phyloP scores from a whole-genome alignment of 2,329 filamentous ascomycete species.

The Lecanicillium sp. region DNA sequence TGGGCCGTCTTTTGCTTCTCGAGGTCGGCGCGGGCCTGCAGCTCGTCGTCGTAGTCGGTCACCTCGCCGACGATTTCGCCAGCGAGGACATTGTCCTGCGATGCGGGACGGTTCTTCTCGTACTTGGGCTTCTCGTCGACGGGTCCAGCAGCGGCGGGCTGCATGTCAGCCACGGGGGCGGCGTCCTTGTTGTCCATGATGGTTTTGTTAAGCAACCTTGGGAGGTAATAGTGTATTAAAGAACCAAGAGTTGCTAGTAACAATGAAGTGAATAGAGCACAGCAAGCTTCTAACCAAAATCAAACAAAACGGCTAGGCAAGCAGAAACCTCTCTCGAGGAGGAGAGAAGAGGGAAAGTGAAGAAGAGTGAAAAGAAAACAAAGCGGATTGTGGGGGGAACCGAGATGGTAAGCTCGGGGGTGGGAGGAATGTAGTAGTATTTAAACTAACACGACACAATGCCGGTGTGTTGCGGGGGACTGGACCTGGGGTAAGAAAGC shows the following conservation, averaged over 20 bases:
- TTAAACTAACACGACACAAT: too few species aligned
- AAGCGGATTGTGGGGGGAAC: not conserved
- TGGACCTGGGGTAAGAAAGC: too few species aligned
- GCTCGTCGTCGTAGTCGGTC: conserved; percentile 30
- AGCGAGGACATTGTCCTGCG: conserved; percentile 17
- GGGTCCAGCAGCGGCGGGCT: not conserved
- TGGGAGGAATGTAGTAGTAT: too few species aligned
- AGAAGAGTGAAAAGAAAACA: not conserved
- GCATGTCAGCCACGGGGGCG: conserved; percentile 8
- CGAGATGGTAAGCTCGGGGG: too few species aligned
- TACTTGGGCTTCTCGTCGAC: conserved; percentile 2
- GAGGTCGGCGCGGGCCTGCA: conserved; percentile 25
- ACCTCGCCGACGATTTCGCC: conserved; percentile 21
- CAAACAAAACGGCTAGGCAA: too few species aligned
- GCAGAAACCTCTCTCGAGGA: too few species aligned
- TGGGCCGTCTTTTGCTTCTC: conserved; percentile 39
- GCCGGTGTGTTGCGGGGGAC: too few species aligned
- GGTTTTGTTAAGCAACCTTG: conserved; percentile 4
- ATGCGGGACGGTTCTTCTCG: conserved; percentile 3
- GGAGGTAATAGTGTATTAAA: too few species aligned
- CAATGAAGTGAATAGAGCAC: too few species aligned
- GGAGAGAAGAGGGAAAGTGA: not conserved
- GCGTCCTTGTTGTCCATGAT: conserved; percentile 10
- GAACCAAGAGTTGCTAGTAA: too few species aligned
- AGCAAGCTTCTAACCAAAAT: too few species aligned